Conservation (phyloP, 305 asterid genomes). For the Fraxinus paxiana region DNA sequence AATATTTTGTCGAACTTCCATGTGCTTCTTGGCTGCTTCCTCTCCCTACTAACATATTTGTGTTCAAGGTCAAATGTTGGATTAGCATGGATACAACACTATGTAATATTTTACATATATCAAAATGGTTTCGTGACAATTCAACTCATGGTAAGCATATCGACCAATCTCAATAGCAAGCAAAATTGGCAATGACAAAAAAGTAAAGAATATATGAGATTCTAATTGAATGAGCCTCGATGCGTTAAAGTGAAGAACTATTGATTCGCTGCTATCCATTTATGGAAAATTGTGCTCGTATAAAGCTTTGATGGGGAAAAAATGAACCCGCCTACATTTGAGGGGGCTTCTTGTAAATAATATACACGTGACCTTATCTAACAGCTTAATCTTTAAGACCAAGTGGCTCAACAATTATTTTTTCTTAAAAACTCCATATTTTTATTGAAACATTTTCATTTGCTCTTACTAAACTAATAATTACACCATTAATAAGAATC, state of each 20-base stretch:
- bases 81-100: not conserved
- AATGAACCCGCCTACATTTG: not conserved
- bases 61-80: not conserved
- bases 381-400: not conserved
- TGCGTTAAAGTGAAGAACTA: not conserved
- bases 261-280: not conserved
- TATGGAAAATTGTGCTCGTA: not conserved
- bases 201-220: not conserved
- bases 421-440: not conserved
- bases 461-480: not conserved
- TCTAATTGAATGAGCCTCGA: not conserved
- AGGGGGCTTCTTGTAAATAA: not conserved
- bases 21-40: not conserved
- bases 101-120: not conserved
- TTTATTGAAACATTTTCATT: not conserved
- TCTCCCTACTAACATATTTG: not conserved
- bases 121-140: not conserved
- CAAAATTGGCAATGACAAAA: not conserved
- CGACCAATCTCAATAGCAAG: not conserved
- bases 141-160: not conserved
- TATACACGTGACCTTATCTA: not conserved
- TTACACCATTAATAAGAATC: not conserved
- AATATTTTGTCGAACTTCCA: not conserved
- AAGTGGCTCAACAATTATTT: not conserved
- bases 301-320: not conserved